Evolutionary conservation across 2,329 filamentous ascomycete species (phyloP).

Genomic region (Sporothrix variecibatus): DNA sequence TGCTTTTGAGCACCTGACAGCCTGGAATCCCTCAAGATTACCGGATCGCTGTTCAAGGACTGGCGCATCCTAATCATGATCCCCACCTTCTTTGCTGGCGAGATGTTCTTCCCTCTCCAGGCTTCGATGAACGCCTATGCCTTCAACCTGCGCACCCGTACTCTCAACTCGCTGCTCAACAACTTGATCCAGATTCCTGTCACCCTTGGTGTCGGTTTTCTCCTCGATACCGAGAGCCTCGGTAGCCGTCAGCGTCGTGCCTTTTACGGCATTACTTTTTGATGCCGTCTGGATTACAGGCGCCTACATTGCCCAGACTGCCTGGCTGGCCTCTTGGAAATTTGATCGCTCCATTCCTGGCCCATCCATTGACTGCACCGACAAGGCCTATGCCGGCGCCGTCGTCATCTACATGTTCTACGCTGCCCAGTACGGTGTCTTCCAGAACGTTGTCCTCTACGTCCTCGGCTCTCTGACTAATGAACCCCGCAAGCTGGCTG

Average conservation of each 20-base stretch:
- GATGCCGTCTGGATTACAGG: constrained; percentile 36
- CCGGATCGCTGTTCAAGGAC: constrained; percentile 34
- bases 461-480: constrained; percentile 38
- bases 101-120: constrained; percentile 40
- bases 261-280: constrained; percentile 14
- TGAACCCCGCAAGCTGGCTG: constrained; percentile 29
- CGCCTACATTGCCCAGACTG: constrained; percentile 32
- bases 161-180: constrained; percentile 38
- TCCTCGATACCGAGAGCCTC: constrained; percentile 19
- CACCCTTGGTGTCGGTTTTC: background rate
- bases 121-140: constrained; percentile 37
- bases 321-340: constrained; percentile 21
- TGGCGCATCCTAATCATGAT: constrained; percentile 35
- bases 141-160: constrained; percentile 23
- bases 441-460: constrained; percentile 38
- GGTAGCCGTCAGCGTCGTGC: constrained; percentile 15
- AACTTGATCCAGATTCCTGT: constrained; percentile 38
- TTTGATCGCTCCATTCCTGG: constrained; percentile 33
- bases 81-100: constrained; percentile 34
- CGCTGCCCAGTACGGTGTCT: constrained; percentile 30
- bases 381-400: constrained; percentile 12
- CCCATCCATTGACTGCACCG: constrained; percentile 19
- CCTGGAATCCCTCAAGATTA: constrained; percentile 37
- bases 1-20: constrained; percentile 33
- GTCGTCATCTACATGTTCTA: constrained; percentile 22